These are phyloP conservation scores for Ogataea parapolymorpha DNA, from an alignment of 805 yeast genomes.

Conservation along the genomic window DNA sequence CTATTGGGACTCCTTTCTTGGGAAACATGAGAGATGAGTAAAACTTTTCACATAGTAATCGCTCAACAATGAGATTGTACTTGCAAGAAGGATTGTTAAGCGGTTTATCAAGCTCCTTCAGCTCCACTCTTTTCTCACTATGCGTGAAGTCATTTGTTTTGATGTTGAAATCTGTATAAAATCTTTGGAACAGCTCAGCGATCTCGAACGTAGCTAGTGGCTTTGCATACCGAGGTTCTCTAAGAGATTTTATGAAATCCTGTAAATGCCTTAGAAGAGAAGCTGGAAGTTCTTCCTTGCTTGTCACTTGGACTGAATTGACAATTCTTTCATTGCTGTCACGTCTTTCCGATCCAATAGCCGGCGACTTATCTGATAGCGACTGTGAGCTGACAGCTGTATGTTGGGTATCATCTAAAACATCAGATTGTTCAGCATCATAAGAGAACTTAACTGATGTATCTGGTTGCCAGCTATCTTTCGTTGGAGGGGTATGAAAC, in stretches of 20 bases:
- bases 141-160: conserved; percentile 20
- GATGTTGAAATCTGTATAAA: conserved; percentile 28
- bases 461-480: conserved; percentile 27
- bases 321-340: conserved; percentile 5
- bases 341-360: conserved; percentile 6
- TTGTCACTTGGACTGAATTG: conserved; percentile 18
- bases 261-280: conserved; percentile 25
- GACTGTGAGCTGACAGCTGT: background rate
- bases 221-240: conserved; percentile 35
- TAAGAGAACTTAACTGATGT: conserved; percentile 27
- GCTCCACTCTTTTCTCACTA: conserved; percentile 21
- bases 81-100: conserved; percentile 18
- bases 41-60: conserved; percentile 33
- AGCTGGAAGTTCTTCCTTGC: conserved; percentile 28
- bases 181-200: conserved; percentile 34
- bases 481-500: conserved; percentile 36
- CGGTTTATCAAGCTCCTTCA: conserved; percentile 22
- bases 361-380: conserved; percentile 4
- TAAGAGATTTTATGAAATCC: conserved; percentile 29
- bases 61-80: conserved; percentile 31
- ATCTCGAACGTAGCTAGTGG: conserved; percentile 35
- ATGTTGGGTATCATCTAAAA: background rate
- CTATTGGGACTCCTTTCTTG: conserved; percentile 27
- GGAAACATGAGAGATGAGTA: conserved; percentile 35
- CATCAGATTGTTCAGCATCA: conserved; percentile 4